Percentiles rank a stretch among this genome's conserved stretches.
phyloP scores from a whole-genome alignment of 2,329 filamentous ascomycete genomes.

The Chrysoporthe austroafricana region DNA sequence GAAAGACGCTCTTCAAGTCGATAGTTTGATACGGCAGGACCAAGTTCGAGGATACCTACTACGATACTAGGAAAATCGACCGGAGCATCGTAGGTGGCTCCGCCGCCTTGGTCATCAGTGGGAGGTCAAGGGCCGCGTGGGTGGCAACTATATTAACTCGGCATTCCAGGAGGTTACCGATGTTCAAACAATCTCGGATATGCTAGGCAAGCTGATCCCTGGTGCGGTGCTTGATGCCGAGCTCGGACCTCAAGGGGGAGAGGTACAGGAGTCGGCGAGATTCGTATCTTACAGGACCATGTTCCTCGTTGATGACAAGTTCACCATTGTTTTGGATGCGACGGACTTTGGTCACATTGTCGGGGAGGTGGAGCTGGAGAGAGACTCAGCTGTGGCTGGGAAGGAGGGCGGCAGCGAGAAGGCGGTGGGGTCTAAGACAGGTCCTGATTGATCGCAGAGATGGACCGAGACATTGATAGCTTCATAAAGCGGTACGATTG shows the following conservation, averaged over 20 bases:
- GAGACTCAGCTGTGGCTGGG: background rate
- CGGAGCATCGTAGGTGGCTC: background rate
- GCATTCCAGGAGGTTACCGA: slow-evolving; percentile 17
- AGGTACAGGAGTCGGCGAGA: background rate
- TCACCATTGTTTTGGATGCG: background rate
- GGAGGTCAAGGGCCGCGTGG: slow-evolving; percentile 15
- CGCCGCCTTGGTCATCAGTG: background rate
- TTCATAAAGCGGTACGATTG: slow-evolving; percentile 14
- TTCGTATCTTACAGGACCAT: background rate
- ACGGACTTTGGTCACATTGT: background rate
- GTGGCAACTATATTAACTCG: slow-evolving; percentile 11
- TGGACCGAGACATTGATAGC: slow-evolving; percentile 8
- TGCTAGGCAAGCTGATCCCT: background rate
- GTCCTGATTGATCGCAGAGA: slow-evolving; percentile 1
- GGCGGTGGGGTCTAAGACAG: background rate
- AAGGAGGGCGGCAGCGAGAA: background rate
- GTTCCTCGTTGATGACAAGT: background rate
- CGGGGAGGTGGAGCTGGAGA: background rate
- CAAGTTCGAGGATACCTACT: background rate
- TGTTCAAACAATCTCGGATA: slow-evolving; percentile 1
- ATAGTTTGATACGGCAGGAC: background rate
- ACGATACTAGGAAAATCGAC: background rate
- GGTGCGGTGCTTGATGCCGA: background rate
- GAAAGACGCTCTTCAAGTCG: background rate
- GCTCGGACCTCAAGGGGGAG: background rate